Conservation (phyloP, 208 protist species). For the Endotrypanum monterogeii region DNA sequence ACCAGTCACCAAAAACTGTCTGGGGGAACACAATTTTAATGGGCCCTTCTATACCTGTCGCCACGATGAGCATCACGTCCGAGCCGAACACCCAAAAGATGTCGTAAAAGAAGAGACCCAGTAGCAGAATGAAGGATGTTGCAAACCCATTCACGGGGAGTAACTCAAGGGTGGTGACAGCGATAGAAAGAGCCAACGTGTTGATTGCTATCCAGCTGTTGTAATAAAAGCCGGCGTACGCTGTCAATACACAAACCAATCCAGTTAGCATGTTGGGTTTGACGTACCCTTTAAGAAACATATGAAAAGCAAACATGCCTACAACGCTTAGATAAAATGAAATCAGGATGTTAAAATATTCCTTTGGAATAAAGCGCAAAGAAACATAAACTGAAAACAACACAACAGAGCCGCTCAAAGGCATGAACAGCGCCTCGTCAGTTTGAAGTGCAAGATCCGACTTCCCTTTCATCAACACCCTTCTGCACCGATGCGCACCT, state of each 20-base stretch:
- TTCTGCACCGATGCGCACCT: constrained; percentile 43
- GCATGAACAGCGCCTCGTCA: constrained; percentile 66
- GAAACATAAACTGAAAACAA: constrained; percentile 81
- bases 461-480: constrained; percentile 33
- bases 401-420: constrained; percentile 77
- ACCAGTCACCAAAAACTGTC: constrained; percentile 70
- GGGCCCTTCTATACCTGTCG: constrained; percentile 94
- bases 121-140: constrained; percentile 77
- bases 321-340: constrained; percentile 75
- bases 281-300: constrained; percentile 57
- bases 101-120: constrained; percentile 97
- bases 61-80: constrained; percentile 96
- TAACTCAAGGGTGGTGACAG: constrained; percentile 65
- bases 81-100: constrained; percentile 98
- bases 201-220: constrained; percentile 96
- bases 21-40: constrained; percentile 96
- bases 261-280: constrained; percentile 75
- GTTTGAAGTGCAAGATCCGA: constrained; percentile 42
- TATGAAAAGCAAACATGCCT: constrained; percentile 65
- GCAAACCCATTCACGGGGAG: constrained; percentile 61
- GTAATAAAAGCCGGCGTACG: constrained; percentile 62
- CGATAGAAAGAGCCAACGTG: constrained; percentile 92
- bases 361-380: constrained; percentile 79
- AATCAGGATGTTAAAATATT: constrained; percentile 71
- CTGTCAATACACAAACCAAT: constrained; percentile 53